Conservation (phyloP, 2,329 filamentous ascomycete species). For the Diaporthe sp. region DNA sequence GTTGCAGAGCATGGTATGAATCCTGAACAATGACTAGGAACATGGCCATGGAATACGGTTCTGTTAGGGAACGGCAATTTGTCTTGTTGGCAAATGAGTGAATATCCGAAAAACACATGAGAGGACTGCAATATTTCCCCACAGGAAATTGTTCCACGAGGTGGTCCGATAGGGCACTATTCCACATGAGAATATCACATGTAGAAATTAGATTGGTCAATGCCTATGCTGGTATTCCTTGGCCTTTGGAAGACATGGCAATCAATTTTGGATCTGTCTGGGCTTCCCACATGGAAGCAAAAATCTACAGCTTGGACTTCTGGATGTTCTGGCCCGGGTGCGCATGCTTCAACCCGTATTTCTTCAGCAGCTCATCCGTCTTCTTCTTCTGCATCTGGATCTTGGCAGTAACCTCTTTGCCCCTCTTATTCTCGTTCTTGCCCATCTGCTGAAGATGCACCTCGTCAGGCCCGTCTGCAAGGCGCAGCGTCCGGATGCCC, state of each 20-base stretch:
- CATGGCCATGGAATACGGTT: not conserved
- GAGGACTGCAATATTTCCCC: not conserved
- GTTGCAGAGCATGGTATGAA: not conserved
- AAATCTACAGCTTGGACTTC: constrained; percentile 55
- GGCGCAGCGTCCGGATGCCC: constrained; percentile 80
- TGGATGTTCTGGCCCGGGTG: constrained; percentile 65
- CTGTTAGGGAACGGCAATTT: not conserved
- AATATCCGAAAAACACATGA: not conserved
- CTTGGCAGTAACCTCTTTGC: constrained; percentile 67
- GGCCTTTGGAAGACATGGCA: no score
- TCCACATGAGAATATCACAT: not conserved
- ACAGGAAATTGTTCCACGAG: not conserved
- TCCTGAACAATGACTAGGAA: not conserved
- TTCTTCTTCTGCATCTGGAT: constrained; percentile 73
- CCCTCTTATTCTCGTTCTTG: constrained; percentile 81
- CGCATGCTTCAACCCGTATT: constrained; percentile 59
- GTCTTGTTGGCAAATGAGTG: not conserved
- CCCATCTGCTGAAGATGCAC: constrained; percentile 89
- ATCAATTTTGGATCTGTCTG: not conserved
- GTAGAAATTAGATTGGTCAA: not conserved
- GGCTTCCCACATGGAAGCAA: not conserved
- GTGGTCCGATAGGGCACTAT: not conserved
- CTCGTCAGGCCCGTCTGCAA: constrained; percentile 96
- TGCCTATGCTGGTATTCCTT: no score
- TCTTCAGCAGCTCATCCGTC: constrained; percentile 72